A percentile compares a stretch with the other conserved stretches of the same genome.
phyloP scores from a whole-genome alignment of 805 yeast species.

The Barnettozyma vustinii region DNA sequence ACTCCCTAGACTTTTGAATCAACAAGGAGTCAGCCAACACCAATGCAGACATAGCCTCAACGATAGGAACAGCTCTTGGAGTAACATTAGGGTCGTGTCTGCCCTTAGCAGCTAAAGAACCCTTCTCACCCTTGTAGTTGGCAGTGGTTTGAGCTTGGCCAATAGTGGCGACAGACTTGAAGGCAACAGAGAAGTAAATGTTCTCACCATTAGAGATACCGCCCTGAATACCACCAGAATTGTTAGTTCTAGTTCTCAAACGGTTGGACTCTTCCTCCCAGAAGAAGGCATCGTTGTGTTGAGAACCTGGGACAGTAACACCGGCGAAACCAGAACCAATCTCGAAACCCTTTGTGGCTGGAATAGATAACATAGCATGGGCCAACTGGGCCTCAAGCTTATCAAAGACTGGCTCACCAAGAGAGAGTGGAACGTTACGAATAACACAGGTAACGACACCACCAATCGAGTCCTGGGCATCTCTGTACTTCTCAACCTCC shows the following conservation, averaged over 20 bases:
- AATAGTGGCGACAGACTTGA: conserved; percentile 97
- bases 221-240: conserved; percentile 97
- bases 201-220: conserved; percentile 96
- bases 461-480: conserved; percentile 87
- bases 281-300: conserved; percentile 87
- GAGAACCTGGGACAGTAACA: conserved; percentile 82
- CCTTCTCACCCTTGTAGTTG: conserved; percentile 82
- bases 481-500: conserved; percentile 82
- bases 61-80: conserved; percentile 97
- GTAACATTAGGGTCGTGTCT: conserved; percentile 99
- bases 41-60: conserved; percentile 97
- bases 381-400: conserved; percentile 93
- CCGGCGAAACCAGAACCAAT: conserved; percentile 96
- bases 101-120: conserved; percentile 91
- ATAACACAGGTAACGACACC: conserved; percentile 97
- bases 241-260: conserved; percentile 83
- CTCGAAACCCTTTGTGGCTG: conserved; percentile 98
- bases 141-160: conserved; percentile 88
- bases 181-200: conserved; percentile 91
- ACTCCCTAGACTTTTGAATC: conserved; percentile 82
- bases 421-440: conserved; percentile 89
- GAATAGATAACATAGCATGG: conserved; percentile 96
- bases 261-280: conserved; percentile 52
- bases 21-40: conserved; percentile 82
- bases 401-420: conserved; percentile 97